Conservation (phyloP, 2,329 filamentous ascomycete genomes). For the Sporothrix dimorphospora region DNA sequence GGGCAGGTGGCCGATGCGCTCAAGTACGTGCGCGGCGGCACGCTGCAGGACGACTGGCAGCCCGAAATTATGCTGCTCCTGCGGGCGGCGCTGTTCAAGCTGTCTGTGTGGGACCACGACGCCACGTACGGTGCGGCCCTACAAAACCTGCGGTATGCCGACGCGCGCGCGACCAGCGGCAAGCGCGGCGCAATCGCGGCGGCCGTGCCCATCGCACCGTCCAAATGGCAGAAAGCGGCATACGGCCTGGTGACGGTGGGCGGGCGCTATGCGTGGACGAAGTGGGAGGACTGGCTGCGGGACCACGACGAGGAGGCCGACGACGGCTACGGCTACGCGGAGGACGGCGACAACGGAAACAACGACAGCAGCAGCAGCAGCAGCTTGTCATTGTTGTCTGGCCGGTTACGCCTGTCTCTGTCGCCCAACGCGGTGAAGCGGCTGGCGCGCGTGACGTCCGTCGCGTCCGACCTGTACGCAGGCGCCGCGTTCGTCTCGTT, state of each 20-base stretch:
- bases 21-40: constrained; percentile 76
- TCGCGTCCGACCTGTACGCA: constrained; percentile 74
- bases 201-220: constrained; percentile 68
- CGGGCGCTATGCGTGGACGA: constrained; percentile 86
- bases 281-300: constrained; percentile 86
- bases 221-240: constrained; percentile 77
- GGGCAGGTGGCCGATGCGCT: constrained; percentile 84
- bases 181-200: constrained; percentile 40
- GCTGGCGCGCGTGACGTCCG: constrained; percentile 70
- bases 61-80: constrained; percentile 81
- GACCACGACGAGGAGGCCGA: constrained; percentile 63
- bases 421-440: constrained; percentile 46
- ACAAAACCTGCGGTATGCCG: constrained; percentile 88
- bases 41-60: constrained; percentile 83
- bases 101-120: constrained; percentile 95
- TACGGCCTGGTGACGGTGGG: constrained; percentile 87
- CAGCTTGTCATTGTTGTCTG: not conserved
- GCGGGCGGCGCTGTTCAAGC: constrained; percentile 83
- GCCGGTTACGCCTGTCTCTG: not conserved
- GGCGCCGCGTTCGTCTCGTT: constrained; percentile 83
- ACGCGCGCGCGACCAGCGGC: constrained; percentile 61
- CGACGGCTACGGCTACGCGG: constrained; percentile 11
- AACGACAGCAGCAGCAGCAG: not conserved
- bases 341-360: constrained; percentile 8
- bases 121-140: constrained; percentile 91